phyloP scores from a whole-genome alignment of 352 stramenopile genomes.

The Phytophthora rubi region DNA sequence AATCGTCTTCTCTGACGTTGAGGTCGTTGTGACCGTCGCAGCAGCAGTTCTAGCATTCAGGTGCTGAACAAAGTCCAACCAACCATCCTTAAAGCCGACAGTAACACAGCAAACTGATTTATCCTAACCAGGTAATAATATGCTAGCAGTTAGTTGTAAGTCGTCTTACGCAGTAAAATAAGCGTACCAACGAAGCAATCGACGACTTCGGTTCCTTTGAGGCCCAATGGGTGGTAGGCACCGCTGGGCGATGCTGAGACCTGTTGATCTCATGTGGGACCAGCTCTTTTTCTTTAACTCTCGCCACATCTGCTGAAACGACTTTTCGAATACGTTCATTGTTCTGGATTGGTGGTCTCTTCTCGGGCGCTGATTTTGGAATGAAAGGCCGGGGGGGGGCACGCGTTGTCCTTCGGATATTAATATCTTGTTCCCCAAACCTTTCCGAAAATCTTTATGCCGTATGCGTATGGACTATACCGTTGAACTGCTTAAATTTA shows the following conservation, averaged over 20 bases:
- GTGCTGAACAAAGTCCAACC: background rate
- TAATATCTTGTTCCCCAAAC: slow-evolving; percentile 10
- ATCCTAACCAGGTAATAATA: background rate
- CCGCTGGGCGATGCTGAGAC: slow-evolving; percentile 5
- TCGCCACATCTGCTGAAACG: slow-evolving; percentile 15
- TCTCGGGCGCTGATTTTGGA: slow-evolving; percentile 3
- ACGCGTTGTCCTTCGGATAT: slow-evolving; percentile 11
- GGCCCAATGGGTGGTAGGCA: background rate
- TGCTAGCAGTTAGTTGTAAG: background rate
- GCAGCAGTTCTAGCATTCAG: background rate
- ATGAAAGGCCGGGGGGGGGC: slow-evolving; percentile 7
- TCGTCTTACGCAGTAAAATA: background rate
- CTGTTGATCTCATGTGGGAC: slow-evolving; percentile 7
- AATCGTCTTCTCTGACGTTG: too few species aligned
- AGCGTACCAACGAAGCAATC: slow-evolving; percentile 1
- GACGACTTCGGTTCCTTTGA: slow-evolving; percentile 14
- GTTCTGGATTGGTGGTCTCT: slow-evolving; percentile 8
- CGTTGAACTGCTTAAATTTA: slow-evolving; percentile 12
- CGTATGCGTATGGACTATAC: slow-evolving; percentile 5
- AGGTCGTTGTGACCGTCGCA: background rate
- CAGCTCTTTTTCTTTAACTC: slow-evolving; percentile 15
- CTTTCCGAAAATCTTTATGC: slow-evolving; percentile 9
- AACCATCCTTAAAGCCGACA: background rate
- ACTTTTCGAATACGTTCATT: slow-evolving; percentile 8
- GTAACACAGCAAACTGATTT: background rate